These are phyloP conservation scores for Pseudogymnoascus sp. DNA, from an alignment of 2,329 filamentous ascomycete species.

Conservation along the genomic window DNA sequence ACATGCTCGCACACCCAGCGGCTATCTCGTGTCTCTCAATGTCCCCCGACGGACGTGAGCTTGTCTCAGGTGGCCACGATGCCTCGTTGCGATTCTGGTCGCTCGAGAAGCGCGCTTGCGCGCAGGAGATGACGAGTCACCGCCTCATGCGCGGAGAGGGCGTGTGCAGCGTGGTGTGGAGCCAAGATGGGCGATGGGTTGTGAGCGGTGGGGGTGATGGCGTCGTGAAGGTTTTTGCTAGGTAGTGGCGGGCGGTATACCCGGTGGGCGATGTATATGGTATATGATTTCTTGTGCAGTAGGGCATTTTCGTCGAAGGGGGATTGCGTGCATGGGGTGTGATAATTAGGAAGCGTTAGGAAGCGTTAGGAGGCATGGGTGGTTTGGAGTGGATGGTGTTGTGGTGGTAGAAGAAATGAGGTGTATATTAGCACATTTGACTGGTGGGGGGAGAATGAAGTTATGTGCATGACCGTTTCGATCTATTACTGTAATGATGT, in stretches of 20 bases:
- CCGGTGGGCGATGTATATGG: constrained; percentile 10
- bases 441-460: not conserved
- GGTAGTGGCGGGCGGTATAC: constrained; percentile 28
- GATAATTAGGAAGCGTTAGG: not conserved
- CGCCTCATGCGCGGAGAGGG: constrained; percentile 93
- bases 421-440: constrained; percentile 8
- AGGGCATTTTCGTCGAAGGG: not conserved
- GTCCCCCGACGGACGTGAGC: constrained; percentile 85
- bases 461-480: not conserved
- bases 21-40: constrained; percentile 87
- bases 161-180: constrained; percentile 91
- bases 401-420: not conserved
- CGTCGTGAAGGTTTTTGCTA: constrained; percentile 82
- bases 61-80: constrained; percentile 93
- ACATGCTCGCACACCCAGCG: constrained; percentile 92
- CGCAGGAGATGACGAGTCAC: constrained; percentile 89
- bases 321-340: not conserved
- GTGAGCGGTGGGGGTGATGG: constrained; percentile 92
- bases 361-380: not conserved
- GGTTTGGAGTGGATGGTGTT: not conserved
- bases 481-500: not conserved
- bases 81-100: constrained; percentile 95
- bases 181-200: constrained; percentile 87
- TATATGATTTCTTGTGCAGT: constrained; percentile 9
- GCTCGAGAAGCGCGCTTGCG: constrained; percentile 88